Percentiles rank a stretch among this genome's conserved stretches.
These are phyloP conservation scores for Auricularia heimuer DNA, from an alignment of 768 basidiomycete genomes.

Conservation along the genomic window DNA sequence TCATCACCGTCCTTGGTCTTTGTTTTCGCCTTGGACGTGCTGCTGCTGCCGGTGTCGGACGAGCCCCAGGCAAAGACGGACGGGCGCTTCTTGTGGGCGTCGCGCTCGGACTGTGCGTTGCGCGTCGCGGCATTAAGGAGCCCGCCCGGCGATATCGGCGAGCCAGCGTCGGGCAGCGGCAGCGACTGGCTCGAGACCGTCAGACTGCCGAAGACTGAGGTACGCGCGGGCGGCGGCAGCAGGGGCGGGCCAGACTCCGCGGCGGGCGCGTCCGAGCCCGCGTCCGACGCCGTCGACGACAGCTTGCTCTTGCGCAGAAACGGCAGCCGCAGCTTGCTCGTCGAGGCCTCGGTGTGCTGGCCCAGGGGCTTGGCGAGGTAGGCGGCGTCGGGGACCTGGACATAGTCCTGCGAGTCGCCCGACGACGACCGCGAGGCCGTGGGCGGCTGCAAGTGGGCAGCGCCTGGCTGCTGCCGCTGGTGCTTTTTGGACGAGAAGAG, in stretches of 20 bases:
- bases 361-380: not conserved
- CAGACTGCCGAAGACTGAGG: not conserved
- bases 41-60: not conserved
- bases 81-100: not conserved
- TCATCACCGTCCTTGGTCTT: not conserved
- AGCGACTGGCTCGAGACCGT: not conserved
- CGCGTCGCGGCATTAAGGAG: not conserved
- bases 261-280: not conserved
- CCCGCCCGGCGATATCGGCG: not conserved
- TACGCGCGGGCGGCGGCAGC: not conserved
- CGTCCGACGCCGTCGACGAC: not conserved
- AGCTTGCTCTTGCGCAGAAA: not conserved
- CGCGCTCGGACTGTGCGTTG: not conserved
- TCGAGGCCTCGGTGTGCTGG: not conserved
- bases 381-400: not conserved
- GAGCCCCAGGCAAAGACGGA: not conserved
- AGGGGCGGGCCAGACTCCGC: not conserved
- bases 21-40: not conserved
- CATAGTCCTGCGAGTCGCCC: not conserved
- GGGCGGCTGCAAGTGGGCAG: not conserved
- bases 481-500: not conserved
- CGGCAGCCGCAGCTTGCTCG: not conserved
- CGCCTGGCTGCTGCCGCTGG: not conserved
- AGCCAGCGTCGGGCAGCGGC: not conserved
- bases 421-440: not conserved